Percentiles rank a stretch among this genome's conserved stretches.
Conservation (phyloP, 2,329 filamentous ascomycete species). For the Fusarium albosuccineum region DNA sequence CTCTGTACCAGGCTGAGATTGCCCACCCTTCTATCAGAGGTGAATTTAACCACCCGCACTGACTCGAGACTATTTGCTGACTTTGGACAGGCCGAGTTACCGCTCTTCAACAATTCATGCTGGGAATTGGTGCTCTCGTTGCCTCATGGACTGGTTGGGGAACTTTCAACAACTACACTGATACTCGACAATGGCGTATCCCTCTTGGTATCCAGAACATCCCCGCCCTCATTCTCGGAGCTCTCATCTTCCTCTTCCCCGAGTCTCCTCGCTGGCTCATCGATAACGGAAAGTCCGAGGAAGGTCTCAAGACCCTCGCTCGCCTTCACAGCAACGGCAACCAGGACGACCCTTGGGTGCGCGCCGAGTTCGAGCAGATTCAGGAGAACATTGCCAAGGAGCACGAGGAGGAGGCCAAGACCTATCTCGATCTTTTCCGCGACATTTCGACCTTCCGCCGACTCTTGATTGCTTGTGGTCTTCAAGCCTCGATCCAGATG, state of each 20-base stretch:
- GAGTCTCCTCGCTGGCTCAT: constrained; percentile 83
- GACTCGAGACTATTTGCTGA: background rate
- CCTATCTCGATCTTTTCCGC: constrained; percentile 75
- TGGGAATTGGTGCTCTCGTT: constrained; percentile 78
- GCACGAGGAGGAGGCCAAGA: constrained; percentile 76
- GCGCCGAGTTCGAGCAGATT: constrained; percentile 78
- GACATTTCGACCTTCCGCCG: constrained; percentile 73
- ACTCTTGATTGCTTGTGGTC: constrained; percentile 76
- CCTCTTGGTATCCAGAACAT: constrained; percentile 75
- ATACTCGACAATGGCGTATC: constrained; percentile 50
- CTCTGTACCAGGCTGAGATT: constrained; percentile 82
- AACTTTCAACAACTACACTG: constrained; percentile 46
- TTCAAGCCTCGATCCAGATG: constrained; percentile 81
- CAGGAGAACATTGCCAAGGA: constrained; percentile 73
- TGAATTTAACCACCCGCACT: constrained; percentile 46
- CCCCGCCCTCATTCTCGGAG: constrained; percentile 72
- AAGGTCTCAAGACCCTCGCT: constrained; percentile 75
- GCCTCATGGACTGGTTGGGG: constrained; percentile 79
- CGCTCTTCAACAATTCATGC: constrained; percentile 83
- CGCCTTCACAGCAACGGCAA: constrained; percentile 77
- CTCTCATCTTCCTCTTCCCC: constrained; percentile 76
- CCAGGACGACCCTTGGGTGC: constrained; percentile 74
- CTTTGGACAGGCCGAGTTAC: constrained; percentile 62
- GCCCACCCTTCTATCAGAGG: constrained; percentile 83
- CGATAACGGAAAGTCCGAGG: constrained; percentile 72